Evolutionary conservation across 345 rosid species (phyloP).

Genomic region (Theobroma cacao): DNA sequence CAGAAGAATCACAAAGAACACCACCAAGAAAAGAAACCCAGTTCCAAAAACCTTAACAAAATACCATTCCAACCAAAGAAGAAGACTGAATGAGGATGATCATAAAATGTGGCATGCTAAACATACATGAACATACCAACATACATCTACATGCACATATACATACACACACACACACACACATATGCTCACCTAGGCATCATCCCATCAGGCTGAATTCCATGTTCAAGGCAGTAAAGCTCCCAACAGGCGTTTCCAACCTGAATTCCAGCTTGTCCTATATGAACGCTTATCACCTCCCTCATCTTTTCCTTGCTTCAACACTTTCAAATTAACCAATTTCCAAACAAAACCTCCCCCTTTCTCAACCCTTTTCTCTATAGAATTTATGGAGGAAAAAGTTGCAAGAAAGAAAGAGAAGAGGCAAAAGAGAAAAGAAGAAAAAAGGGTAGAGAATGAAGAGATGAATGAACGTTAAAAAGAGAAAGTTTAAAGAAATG

Average conservation of each 20-base stretch:
- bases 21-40: not conserved
- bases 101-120: not conserved
- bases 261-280: conserved; percentile 79
- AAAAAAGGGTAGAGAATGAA: not conserved
- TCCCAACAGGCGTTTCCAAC: conserved; percentile 81
- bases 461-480: not conserved
- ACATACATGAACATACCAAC: not conserved
- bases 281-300: conserved; percentile 63
- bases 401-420: not conserved
- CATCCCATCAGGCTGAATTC: conserved; percentile 61
- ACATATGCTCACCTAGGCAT: conserved; percentile 48
- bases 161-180: too few relatives aligned
- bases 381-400: not conserved
- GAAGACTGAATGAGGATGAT: not conserved
- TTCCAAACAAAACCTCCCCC: not conserved
- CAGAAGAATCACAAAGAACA: not conserved
- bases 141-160: too few relatives aligned
- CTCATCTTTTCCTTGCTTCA: conserved; percentile 36
- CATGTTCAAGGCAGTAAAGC: conserved; percentile 81
- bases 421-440: not conserved
- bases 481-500: not conserved
- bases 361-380: not conserved
- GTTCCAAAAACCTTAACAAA: not conserved
- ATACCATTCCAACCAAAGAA: not conserved
- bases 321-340: not conserved